phyloP scores from a whole-genome alignment of 495 filamentous ascomycete genomes.

The Trichoderma asperelloides region DNA sequence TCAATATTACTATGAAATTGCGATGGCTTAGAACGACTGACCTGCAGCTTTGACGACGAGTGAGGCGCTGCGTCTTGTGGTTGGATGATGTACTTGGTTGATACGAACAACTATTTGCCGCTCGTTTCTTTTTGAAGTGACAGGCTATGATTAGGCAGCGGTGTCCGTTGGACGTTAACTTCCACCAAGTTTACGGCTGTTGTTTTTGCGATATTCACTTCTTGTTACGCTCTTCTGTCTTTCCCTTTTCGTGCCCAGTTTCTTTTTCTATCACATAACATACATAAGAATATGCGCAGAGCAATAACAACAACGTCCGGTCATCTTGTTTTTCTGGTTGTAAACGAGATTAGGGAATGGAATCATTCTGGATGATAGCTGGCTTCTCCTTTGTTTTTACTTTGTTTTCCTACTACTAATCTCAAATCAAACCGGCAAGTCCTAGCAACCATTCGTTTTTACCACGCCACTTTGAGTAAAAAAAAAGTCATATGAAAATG shows the following conservation, averaged over 20 bases:
- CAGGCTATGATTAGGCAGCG: neutral
- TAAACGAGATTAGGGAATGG: neutral
- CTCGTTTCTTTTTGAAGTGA: neutral
- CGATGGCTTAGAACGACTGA: too few relatives aligned
- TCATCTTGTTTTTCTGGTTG: neutral
- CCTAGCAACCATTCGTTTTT: neutral
- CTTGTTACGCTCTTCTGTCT: neutral
- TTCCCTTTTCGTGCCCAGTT: neutral
- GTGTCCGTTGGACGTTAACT: neutral
- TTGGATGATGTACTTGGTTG: neutral
- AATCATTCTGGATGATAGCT: neutral
- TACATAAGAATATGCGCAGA: neutral
- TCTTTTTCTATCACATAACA: neutral
- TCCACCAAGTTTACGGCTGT: neutral
- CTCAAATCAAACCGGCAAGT: neutral
- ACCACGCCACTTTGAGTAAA: too few relatives aligned
- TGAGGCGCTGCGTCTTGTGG: too few relatives aligned
- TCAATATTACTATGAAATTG: too few relatives aligned
- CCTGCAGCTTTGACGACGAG: too few relatives aligned
- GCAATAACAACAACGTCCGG: neutral
- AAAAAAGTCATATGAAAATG: too few relatives aligned
- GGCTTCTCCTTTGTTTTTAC: neutral
- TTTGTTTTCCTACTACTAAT: neutral
- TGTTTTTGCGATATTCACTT: neutral
- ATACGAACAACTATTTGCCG: neutral